Conservation (phyloP, 768 basidiomycete species). For the Phanerochaete sordida region DNA sequence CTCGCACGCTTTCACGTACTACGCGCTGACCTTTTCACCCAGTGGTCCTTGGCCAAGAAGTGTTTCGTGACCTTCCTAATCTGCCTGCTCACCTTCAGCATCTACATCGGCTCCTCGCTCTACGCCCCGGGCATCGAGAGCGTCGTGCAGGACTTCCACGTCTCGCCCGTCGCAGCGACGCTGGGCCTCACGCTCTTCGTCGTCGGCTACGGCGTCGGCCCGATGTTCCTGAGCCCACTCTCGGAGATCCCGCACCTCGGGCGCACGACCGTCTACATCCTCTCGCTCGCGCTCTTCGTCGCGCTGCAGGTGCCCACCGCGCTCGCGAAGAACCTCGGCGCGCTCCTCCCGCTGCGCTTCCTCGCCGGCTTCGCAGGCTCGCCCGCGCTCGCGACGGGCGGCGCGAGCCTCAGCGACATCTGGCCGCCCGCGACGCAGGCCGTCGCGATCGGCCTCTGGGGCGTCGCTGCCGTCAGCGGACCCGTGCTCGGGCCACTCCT, state of each 20-base stretch:
- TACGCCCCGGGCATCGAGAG: constrained; percentile 28
- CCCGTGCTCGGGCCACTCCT: constrained; percentile 31
- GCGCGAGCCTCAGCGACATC: constrained; percentile 24
- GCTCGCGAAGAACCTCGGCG: constrained; percentile 28
- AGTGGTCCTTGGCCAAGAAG: constrained; percentile 29
- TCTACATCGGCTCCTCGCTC: constrained; percentile 34
- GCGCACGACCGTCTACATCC: constrained; percentile 30
- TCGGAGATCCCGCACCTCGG: constrained; percentile 31
- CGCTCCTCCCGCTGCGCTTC: constrained; percentile 31
- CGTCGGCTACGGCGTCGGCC: constrained; percentile 19
- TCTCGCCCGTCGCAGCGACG: constrained; percentile 25
- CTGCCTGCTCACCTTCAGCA: constrained; percentile 29
- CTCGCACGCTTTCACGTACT: background rate
- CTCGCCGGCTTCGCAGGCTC: constrained; percentile 32
- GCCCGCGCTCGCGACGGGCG: constrained; percentile 31
- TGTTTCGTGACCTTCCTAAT: constrained; percentile 29
- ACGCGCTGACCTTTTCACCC: background rate
- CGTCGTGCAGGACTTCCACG: constrained; percentile 23
- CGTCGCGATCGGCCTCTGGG: constrained; percentile 26
- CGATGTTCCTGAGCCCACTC: constrained; percentile 21
- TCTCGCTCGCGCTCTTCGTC: constrained; percentile 28
- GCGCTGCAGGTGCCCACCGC: constrained; percentile 32
- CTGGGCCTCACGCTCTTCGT: constrained; percentile 29
- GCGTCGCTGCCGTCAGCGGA: constrained; percentile 23
- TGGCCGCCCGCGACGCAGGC: constrained; percentile 21